Evolutionary conservation across 2,329 filamentous ascomycete genomes (phyloP), one percentile per base, ranked within the genome.

Genomic region (Exophiala dermatitidis): DNA sequence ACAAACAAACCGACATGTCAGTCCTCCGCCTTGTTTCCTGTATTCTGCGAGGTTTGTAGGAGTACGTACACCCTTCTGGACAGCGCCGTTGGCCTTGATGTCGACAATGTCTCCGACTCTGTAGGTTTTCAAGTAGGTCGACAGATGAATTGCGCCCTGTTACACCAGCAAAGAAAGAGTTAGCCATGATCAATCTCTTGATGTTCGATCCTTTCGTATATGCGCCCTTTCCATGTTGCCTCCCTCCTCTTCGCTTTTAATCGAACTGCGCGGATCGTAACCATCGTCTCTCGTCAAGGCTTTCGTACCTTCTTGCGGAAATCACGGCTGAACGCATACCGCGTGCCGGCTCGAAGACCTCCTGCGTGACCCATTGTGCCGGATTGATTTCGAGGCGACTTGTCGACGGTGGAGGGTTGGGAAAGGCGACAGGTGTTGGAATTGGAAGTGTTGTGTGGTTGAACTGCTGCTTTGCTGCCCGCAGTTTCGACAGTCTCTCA

Each of bases 61-160:
- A 79, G 93, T 53, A 40, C 55, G 30, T 57, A 57, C 55, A 87
- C 90, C 90, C 84, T 95, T 95, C 81, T 95, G 90, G 64, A 94
- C 87, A 71, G 90, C 93, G 86, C 90, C 93, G 81, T 98, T 97
- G 72, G 87, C 88, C 79, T 95, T 94, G 75, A 98, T 89, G 74
- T 98, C 93, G 71, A 98, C 93, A 68, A 97, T 96, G 72, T 98
- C 93, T 75, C 93, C 93, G 71, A 98, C 93, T 75, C 85, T 89
- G 68, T 59, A 64, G 54, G 47, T 63, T 70, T 84, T 70, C 70
- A 98, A 80, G 83, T 97, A 98, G 72, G 91, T 97, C 68, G 85
- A 90, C 71, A 97, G 80, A 69, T 81, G 78, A 79, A 98, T 96
- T 80, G 85, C 84, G 74, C 93, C 93, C 57, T 59, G 38, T 41